These are phyloP conservation scores for Geum urbanum DNA, from an alignment of 306 rosid genomes.

Conservation along the genomic window DNA sequence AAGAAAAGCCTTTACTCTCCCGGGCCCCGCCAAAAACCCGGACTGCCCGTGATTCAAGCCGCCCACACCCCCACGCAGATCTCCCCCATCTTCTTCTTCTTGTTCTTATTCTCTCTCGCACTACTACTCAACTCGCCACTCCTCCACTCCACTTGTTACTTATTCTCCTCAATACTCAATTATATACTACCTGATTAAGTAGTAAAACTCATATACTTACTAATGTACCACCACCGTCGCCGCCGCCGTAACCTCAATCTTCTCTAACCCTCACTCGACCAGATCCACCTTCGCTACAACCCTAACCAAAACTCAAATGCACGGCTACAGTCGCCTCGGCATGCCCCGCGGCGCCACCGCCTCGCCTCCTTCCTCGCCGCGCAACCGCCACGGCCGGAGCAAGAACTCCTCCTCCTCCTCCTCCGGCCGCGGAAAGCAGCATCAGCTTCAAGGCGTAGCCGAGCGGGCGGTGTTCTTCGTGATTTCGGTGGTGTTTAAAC, in stretches of 20 bases:
- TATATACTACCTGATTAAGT: too few species aligned
- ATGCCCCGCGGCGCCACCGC: conserved; percentile 30
- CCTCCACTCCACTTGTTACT: background rate
- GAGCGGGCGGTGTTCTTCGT: conserved; percentile 54
- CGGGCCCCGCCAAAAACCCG: background rate
- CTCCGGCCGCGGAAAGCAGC: conserved; percentile 15
- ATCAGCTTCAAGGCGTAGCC: conserved; percentile 41
- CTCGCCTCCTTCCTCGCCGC: conserved; percentile 77
- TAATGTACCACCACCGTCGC: too few species aligned
- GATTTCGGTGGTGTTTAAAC: conserved; percentile 62
- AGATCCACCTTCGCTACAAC: conserved; percentile 19
- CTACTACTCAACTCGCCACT: background rate
- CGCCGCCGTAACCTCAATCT: too few species aligned
- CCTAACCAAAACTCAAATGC: conserved; percentile 39
- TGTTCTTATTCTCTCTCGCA: background rate
- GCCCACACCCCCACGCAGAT: background rate
- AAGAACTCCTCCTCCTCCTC: conserved; percentile 31
- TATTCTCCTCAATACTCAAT: too few species aligned
- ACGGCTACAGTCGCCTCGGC: conserved; percentile 67
- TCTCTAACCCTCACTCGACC: background rate
- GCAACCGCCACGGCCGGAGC: conserved; percentile 58
- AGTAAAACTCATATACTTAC: too few species aligned
- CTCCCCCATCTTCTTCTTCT: background rate
- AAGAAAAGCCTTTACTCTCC: background rate
- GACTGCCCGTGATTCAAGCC: background rate